Evolutionary conservation across 169 alveolate species (phyloP), one percentile per base, ranked within the genome.

Genomic region (Plasmodium knowlesi): DNA sequence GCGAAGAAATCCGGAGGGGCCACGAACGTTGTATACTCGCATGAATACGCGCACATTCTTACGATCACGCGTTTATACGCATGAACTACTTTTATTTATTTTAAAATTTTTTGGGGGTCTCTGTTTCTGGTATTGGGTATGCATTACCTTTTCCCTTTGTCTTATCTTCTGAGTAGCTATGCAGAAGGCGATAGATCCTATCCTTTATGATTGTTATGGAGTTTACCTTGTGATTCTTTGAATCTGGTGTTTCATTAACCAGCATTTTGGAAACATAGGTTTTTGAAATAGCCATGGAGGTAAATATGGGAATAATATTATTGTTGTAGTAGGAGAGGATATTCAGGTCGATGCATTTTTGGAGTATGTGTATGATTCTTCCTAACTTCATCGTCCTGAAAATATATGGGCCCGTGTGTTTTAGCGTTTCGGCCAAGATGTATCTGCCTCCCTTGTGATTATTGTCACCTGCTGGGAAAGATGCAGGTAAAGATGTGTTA

Each of bases 381-480:
- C 97, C 97, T 54, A 96, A 67, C 12, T 96, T 88, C 91, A 94
- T 83, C 14, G 95, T 92, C 43, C 96, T 86, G 71, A 96, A 92
- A 28, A 85, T 82, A 43, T 92, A 84, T 12, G 97, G 96, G 19
- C 97, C 97, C 12, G 89, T 83, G 67, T 84, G 95, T 74, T 93
- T 91, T 61, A 96, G 74, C 61, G 93, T 80, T 50, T 96, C 96
- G 25, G 97, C 97, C 76, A 94, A 73, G 19, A 96, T 92, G 54
- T 96, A 96, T 67, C 97, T 92, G 8, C 97, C 97, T 19, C 97
- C 96, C 72, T 82, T 83, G 84, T 94, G 72, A 50, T 53, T 57
- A 50, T 92, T 92, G 73, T 85, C 93, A 30, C 57, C 93, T 85
- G 43, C 12, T 8, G 32, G 57, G 28, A 84, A 19, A 19, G 37